Evolutionary conservation across 2,329 filamentous ascomycete species (phyloP), one percentile per base, ranked within the genome.

Genomic region (Cadophora sp.): DNA sequence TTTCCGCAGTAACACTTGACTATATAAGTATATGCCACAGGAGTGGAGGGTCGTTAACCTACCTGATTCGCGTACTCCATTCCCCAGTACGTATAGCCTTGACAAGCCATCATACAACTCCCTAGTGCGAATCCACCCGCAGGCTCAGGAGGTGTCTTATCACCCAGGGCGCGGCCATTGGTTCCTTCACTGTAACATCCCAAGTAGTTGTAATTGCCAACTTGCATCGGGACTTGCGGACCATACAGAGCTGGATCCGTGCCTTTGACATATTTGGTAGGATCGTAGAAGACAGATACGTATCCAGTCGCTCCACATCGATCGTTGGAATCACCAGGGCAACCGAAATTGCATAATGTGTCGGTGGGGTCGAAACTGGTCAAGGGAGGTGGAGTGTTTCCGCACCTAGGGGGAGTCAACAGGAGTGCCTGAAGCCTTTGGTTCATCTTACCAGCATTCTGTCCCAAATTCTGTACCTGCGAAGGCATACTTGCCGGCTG

Each of bases 181-280:
- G 65, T 69, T 7, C 58, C 69, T 65, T 80, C 79, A 29, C 71
- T 76, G 63, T 79, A 80, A 53, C 79, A 80, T n/a, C 79, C 79
- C 9, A 77, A 61, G 59, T 75, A 76, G 24, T 71, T 69, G 58
- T 76, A 76, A 43, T 59, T 67, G 12, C 71, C 76, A n/a, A 73
- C 64, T 9, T 29, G 67, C 1, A 50, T 66, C 0, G 68, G 46
- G n/a, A 70, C 73, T 29, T 73, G 70, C 6, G 71, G 72, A 7
- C 72, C 71, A 77, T 72, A 71, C 24, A 67, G 67, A 24, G 61
- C 73, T 34, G 71, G 69, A 40, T 73, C 62, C 7, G 70, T 40
- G 11, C 71, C 73, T 22, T 68, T 65, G 8, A 64, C 37, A 60
- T 74, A 74, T 62, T 73, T 71, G 9, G 69, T 71, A 9, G 69